Conservation (phyloP, 495 filamentous ascomycete species). For the Podospora anserina region DNA sequence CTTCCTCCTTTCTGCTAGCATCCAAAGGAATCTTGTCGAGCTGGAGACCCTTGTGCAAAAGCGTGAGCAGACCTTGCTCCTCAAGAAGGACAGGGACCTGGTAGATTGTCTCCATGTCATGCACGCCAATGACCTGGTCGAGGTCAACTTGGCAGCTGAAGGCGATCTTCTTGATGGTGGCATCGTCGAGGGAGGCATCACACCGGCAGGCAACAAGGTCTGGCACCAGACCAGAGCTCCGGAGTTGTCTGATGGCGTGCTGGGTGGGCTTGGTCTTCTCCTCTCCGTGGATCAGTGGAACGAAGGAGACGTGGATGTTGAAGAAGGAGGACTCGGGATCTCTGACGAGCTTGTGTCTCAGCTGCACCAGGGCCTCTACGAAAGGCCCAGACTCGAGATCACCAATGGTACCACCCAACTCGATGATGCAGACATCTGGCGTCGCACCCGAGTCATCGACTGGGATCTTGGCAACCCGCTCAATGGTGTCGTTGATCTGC, state of each 20-base stretch:
- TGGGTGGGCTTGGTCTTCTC: constrained; percentile 98
- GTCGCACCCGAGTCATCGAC: constrained; percentile 79
- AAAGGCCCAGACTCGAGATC: constrained; percentile 93
- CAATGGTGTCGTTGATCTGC: constrained; percentile 89
- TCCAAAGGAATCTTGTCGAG: constrained; percentile 53
- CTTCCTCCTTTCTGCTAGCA: constrained; percentile 51
- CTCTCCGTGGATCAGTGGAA: constrained; percentile 71
- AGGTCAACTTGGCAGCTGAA: constrained; percentile 76
- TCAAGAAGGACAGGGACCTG: constrained; percentile 89
- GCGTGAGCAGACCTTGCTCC: constrained; percentile 66
- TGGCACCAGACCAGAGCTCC: constrained; percentile 77
- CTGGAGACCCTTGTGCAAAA: constrained; percentile 57
- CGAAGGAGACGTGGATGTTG: constrained; percentile 78
- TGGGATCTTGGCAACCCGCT: constrained; percentile 78
- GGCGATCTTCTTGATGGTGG: constrained; percentile 85
- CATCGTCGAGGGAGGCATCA: constrained; percentile 62
- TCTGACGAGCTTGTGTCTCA: constrained; percentile 67
- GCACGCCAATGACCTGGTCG: constrained; percentile 79
- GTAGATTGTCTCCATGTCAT: constrained; percentile 81
- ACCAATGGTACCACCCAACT: constrained; percentile 52
- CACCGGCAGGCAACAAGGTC: constrained; percentile 96
- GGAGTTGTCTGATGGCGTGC: constrained; percentile 74
- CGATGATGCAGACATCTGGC: constrained; percentile 87
- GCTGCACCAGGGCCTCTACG: constrained; percentile 60
- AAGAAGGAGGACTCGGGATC: constrained; percentile 63